Conservation (phyloP, 495 filamentous ascomycete species). For the Beverwykella pulmonaria region DNA sequence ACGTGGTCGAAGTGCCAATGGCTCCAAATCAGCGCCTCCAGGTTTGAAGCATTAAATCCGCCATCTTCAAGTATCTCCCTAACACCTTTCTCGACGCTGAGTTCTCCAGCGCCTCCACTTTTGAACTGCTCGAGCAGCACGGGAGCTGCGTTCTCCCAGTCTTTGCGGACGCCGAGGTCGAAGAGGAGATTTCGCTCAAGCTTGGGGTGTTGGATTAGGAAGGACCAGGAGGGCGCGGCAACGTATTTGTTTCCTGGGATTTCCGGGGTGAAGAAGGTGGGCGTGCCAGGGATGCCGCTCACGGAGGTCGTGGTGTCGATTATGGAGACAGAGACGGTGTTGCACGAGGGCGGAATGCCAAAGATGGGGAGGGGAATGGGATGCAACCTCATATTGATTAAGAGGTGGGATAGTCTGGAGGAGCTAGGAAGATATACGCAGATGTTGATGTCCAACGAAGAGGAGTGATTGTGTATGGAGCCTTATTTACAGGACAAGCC, state of each 20-base stretch:
- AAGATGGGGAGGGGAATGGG: slow-evolving; percentile 27
- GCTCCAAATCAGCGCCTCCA: slow-evolving; percentile 59
- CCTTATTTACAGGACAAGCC: too few species aligned
- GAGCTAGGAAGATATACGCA: too few species aligned
- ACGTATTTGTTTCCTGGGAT: slow-evolving; percentile 44
- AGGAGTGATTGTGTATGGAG: too few species aligned
- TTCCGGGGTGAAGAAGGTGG: slow-evolving; percentile 44
- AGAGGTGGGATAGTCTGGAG: too few species aligned
- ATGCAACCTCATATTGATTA: not conserved
- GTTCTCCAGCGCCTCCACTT: not conserved
- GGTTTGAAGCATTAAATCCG: slow-evolving; percentile 48
- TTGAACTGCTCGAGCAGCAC: not conserved
- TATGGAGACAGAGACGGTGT: slow-evolving; percentile 57
- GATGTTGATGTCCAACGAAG: too few species aligned
- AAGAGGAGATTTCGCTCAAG: slow-evolving; percentile 6
- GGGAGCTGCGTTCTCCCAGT: slow-evolving; percentile 13
- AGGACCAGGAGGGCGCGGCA: not conserved
- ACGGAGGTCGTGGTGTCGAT: slow-evolving; percentile 48
- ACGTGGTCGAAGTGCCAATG: slow-evolving; percentile 54
- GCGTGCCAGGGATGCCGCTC: slow-evolving; percentile 25
- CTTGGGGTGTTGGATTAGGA: not conserved
- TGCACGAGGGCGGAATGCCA: slow-evolving; percentile 52
- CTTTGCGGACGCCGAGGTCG: slow-evolving; percentile 28
- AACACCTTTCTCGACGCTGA: slow-evolving; percentile 50
- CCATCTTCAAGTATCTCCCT: slow-evolving; percentile 52